These are phyloP conservation scores for Plasmodium berghei DNA, from an alignment of 169 alveolate genomes.

Conservation along the genomic window DNA sequence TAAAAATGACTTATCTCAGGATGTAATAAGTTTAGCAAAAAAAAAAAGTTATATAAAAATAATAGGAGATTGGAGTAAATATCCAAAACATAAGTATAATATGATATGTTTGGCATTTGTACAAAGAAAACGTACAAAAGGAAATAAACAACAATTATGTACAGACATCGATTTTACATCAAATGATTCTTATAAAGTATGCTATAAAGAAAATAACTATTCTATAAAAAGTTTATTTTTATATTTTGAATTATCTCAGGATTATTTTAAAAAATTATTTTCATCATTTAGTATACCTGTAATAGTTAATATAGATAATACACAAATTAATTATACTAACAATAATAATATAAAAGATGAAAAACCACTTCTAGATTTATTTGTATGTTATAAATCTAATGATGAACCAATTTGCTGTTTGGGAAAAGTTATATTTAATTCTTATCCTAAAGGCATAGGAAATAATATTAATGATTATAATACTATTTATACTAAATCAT, in stretches of 20 bases:
- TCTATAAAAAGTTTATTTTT: constrained; percentile 47
- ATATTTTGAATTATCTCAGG: constrained; percentile 53
- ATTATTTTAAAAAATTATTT: constrained; percentile 34
- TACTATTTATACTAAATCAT: constrained; percentile 55
- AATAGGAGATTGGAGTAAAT: constrained; percentile 69
- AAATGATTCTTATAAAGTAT: constrained; percentile 8
- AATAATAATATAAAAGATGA: constrained; percentile 54
- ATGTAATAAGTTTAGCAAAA: constrained; percentile 38
- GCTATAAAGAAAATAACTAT: constrained; percentile 68
- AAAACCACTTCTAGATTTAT: constrained; percentile 49
- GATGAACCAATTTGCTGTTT: constrained; percentile 13
- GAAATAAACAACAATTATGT: constrained; percentile 8
- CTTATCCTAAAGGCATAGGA: constrained; percentile 34
- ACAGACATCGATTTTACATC: constrained; percentile 23
- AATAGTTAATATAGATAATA: constrained; percentile 36
- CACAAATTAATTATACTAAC: constrained; percentile 38
- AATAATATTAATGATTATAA: constrained; percentile 26
- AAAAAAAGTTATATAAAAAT: constrained; percentile 39
- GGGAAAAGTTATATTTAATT: constrained; percentile 57
- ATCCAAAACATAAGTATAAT: constrained; percentile 35
- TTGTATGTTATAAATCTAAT: constrained; percentile 36
- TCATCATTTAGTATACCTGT: constrained; percentile 48
- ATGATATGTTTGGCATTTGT: constrained; percentile 53
- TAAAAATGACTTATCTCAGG: constrained; percentile 24
- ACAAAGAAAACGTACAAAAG: constrained; percentile 8